Percentiles rank a stretch among this genome's conserved stretches.
Conservation (phyloP, 169 alveolate species). For the Neospora caninum region DNA sequence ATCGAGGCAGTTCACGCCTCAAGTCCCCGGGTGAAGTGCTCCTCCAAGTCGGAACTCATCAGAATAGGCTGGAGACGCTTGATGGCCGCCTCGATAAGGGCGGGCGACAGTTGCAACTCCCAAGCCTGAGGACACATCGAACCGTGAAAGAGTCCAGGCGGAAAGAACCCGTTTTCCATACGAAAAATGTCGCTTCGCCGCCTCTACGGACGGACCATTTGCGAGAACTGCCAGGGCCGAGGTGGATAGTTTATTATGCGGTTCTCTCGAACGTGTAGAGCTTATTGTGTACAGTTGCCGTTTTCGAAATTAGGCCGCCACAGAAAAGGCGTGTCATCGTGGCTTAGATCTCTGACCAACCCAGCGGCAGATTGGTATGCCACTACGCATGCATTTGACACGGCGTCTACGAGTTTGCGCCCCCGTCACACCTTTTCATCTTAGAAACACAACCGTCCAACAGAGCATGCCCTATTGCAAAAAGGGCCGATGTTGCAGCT, state of each 20-base stretch:
- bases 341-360: too few species aligned
- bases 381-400: too few species aligned
- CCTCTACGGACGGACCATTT: background rate
- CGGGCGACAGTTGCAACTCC: slow-evolving; percentile 59
- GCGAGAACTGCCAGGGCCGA: background rate
- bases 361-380: too few species aligned
- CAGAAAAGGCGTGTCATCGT: too few species aligned
- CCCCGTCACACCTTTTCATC: too few species aligned
- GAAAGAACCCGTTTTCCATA: background rate
- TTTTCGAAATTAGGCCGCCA: too few species aligned
- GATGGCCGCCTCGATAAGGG: slow-evolving; percentile 56
- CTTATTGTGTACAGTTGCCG: too few species aligned
- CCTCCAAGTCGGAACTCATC: slow-evolving; percentile 44
- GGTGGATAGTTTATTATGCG: too few species aligned
- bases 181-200: background rate
- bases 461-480: background rate
- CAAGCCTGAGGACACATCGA: slow-evolving; percentile 46
- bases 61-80: slow-evolving; percentile 52
- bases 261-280: too few species aligned
- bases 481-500: background rate
- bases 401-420: too few species aligned
- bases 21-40: slow-evolving; percentile 38
- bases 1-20: background rate
- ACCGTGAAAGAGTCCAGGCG: background rate
- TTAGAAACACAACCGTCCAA: too few species aligned